Evolutionary conservation across 441 rosid genomes (phyloP).

Genomic region (Dalechampia spathulata): DNA sequence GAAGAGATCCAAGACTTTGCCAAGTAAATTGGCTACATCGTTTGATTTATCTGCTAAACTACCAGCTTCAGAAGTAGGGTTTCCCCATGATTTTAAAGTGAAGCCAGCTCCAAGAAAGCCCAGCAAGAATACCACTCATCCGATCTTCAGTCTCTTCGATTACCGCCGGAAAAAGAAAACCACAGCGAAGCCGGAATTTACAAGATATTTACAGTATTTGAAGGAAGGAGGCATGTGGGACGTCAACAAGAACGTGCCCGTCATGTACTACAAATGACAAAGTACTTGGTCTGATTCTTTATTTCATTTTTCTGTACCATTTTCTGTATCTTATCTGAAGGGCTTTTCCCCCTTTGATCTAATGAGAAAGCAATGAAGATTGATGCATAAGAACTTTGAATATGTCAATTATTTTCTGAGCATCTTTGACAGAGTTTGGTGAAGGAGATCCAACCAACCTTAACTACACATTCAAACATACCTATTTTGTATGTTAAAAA

Average conservation of each 20-base stretch:
- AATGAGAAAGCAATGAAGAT: too few relatives aligned
- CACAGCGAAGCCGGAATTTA: slow-evolving; percentile 55
- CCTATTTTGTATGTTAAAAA: too few relatives aligned
- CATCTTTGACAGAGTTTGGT: too few relatives aligned
- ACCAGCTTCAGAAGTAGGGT: background rate
- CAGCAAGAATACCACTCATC: slow-evolving; percentile 32
- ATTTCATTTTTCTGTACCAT: too few relatives aligned
- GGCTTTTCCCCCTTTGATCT: too few relatives aligned
- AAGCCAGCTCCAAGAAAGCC: slow-evolving; percentile 23
- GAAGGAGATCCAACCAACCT: too few relatives aligned
- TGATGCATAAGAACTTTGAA: too few relatives aligned
- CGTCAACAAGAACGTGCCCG: slow-evolving; percentile 31
- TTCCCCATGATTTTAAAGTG: background rate
- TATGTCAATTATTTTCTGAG: too few relatives aligned
- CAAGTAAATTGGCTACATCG: slow-evolving; percentile 11
- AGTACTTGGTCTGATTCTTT: too few relatives aligned
- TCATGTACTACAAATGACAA: slow-evolving; percentile 28
- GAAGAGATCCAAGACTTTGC: slow-evolving; percentile 39
- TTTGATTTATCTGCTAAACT: slow-evolving; percentile 15
- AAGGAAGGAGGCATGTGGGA: slow-evolving; percentile 71
- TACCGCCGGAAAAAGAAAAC: slow-evolving; percentile 53
- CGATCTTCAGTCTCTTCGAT: slow-evolving; percentile 49
- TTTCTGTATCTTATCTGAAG: too few relatives aligned
- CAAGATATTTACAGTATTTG: slow-evolving; percentile 62
- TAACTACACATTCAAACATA: too few relatives aligned